Base-by-base conservation (phyloP, 768 basidiomycete species). In the Macrolepiota albuminosa region DNA sequence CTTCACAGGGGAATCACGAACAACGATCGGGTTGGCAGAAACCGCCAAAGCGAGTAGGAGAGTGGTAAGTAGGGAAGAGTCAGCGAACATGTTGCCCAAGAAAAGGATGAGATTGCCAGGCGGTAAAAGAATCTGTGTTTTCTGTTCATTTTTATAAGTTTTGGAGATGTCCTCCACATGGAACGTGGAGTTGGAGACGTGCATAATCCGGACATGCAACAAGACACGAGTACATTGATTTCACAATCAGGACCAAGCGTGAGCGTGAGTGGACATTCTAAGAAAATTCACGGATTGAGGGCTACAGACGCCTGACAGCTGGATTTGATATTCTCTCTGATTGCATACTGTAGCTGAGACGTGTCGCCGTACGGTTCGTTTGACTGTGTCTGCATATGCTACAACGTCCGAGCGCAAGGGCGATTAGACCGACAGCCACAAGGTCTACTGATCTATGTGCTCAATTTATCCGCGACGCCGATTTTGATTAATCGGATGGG, bases 41-140 rank as follows among this genome's bases (percentile, higher is more conserved):
- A 80, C 78, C 42, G 77, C 73, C 48, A 83, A 63, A 52, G 80
- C 78, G 52, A 84, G 72, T 52, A 82, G 69, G 34, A 83, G 67
- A 54, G 76, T 72, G 26, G 78, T 74, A 63, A 83, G 71, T 50
- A 84, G 43, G 21, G 52, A 66, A 53, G 77, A 75, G 43, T 70
- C 66, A 56, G 72, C 57, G 63, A 78, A 76, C 78, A 79, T 79
- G 62, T 57, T 69, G 33, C 16, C 51, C 34, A 16, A 59, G 13
- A 11, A 21, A 21, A 21, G 21, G 21, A 21, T 21, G 21, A 21
- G 21, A 48, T 48, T n/a, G 16, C 10, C 42, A 14, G 34, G 34
- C 14, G 10, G 29, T 37, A 9, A 10, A 39, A 33, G 48, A 26
- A 3, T 26, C 18, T 26, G 36, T 54, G 21, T 21, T 21, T 21